These are phyloP conservation scores for Emmonsiellopsis sp. DNA, from an alignment of 2,329 filamentous ascomycete species.

Conservation along the genomic window DNA sequence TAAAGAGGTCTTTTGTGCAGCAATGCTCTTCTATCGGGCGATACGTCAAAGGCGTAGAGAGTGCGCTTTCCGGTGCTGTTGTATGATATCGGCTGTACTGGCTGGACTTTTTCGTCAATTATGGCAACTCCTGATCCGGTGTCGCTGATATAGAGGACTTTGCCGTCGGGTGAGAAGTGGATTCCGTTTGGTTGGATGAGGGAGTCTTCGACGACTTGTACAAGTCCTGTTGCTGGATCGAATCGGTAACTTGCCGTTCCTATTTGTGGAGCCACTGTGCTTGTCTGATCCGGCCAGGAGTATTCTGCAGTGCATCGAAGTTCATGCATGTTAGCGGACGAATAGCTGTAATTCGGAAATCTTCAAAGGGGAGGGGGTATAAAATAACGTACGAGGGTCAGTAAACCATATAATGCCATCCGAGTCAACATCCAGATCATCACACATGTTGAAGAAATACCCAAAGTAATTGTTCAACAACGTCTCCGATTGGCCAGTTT, in stretches of 20 bases:
- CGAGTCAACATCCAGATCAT: not conserved
- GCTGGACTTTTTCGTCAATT: not conserved
- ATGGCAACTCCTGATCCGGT: conserved; percentile 17
- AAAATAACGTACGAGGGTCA: conserved; percentile 29
- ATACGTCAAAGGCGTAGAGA: conserved; percentile 34
- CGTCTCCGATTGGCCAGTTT: conserved; percentile 32
- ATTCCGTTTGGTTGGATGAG: conserved; percentile 39
- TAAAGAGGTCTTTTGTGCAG: conserved; percentile 33
- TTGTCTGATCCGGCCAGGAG: conserved; percentile 27
- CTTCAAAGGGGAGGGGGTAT: conserved; percentile 12
- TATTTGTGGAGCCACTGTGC: conserved; percentile 27
- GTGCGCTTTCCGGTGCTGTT: conserved; percentile 12
- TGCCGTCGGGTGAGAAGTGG: conserved; percentile 35
- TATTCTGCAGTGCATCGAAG: conserved; percentile 18
- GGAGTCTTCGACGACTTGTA: conserved; percentile 33
- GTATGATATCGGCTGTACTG: not conserved
- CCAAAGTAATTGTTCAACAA: conserved; percentile 42
- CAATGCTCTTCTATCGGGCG: conserved; percentile 25
- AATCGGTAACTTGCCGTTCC: conserved; percentile 34
- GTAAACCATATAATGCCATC: conserved; percentile 43
- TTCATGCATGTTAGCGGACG: conserved; percentile 11
- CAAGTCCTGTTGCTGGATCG: conserved; percentile 30
- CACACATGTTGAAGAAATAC: conserved; percentile 32
- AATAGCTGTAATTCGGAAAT: conserved; percentile 10
- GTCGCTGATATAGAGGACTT: conserved; percentile 39